Evolutionary conservation across 768 basidiomycete species (phyloP), one percentile per base, ranked within the genome.

Genomic region (Termitomyces sp.): DNA sequence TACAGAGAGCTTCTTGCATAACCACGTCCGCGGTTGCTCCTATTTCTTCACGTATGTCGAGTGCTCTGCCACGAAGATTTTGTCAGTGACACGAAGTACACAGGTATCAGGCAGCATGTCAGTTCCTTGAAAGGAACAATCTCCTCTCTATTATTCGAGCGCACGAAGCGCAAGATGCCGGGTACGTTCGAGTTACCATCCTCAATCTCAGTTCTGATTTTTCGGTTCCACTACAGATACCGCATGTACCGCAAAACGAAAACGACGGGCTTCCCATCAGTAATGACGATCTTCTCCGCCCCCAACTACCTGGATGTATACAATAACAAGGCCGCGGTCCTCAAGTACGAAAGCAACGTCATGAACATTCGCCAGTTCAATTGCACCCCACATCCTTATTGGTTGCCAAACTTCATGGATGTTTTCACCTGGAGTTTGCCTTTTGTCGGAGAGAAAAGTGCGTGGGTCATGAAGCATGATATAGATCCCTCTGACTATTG

Each of bases 381-480:
- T 74, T 94, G 91, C 72, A 91, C 89, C 1, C 95, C 95, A 13
- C 95, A 97, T 67, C 89, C 89, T 8, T 98, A 98, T 71, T 98
- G 96, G 96, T 77, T 99, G 56, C 97, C 97, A 4, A 99, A 99
- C 73, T 99, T 99, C 69, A 98, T 98, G 95, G 96, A 98, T 67
- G 95, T 95, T 26, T 99, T 99, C 70, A 98, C 97, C 0, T 99
- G 97, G 97, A 92, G 89, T 78, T 74, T 99, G 60, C 97, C 97
- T 0, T 98, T 98, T 68, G 97, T 99, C 7, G 97, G 95, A 63
- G 91, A 95, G 74, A 98, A 99, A 76, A 98, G 96, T 93, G 66
- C 64, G 84, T 78, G 14, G 26, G 51, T 40, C 40, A 16, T 16
- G 43, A 36, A 7, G 14, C 56, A 23, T 49, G 23, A 59, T 54